Evolutionary conservation across 140 eudicot genomes (phyloP), one percentile per base, ranked within the genome.

Genomic region (Ambrosia hybrid): DNA sequence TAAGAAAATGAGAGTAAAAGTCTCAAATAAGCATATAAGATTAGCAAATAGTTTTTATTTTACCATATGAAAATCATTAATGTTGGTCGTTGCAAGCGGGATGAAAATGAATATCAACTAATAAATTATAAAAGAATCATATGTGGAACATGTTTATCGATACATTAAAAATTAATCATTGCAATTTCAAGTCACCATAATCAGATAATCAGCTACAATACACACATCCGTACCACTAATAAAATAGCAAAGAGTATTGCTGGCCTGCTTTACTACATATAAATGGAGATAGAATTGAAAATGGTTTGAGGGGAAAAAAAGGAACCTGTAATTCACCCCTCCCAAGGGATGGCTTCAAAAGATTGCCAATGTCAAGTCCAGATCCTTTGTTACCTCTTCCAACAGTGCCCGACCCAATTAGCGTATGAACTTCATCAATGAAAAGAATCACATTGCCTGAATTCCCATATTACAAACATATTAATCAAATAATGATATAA

Each of bases 351-450:
- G 97, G 97, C 79, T 91, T 91, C 90, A 91, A 79, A 34, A 91
- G 83, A 75, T 91, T 91, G 13, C 90, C 95, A 56, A 91, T 86
- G 77, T 88, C 97, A 34, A 91, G 92, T 63, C 95, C 95, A 73
- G 90, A 82, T 15, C 95, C 95, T 78, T 91, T 91, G 71, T 84
- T 91, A 75, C 97, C 95, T 75, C 92, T 79, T 70, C 95, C 92
- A 80, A 84, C 85, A n/a, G 92, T 86, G 16, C 97, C 97, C 9
- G 95, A 83, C 51, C 97, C 97, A 58, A 88, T 80, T 14, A 91
- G 83, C 14, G 90, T 84, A 84, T 91, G 97, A 57, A 85, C 97
- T 80, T 91, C 97, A 82, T 91, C 97, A 65, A 91, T 88, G 81
- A 91, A 91, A 65, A 91, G 88, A 65, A 91, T 81, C 77, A 91